These are phyloP conservation scores for Alternaria triticimaculans DNA, from an alignment of 2,329 filamentous ascomycete genomes.

Conservation along the genomic window DNA sequence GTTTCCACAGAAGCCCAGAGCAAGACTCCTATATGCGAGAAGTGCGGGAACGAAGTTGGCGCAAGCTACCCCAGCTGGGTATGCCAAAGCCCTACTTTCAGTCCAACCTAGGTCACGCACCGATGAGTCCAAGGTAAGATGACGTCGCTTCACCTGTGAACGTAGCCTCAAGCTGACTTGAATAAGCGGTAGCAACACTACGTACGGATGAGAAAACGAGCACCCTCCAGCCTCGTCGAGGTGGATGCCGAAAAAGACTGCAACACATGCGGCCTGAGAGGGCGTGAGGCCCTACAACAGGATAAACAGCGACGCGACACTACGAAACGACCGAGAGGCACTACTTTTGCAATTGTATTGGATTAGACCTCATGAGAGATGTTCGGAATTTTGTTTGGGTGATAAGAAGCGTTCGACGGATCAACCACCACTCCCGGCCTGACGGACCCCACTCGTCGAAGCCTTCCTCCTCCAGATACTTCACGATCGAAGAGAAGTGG, in stretches of 20 bases:
- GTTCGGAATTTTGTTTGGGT: not conserved
- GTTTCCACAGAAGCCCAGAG: constrained; percentile 21
- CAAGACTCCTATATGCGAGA: constrained; percentile 46
- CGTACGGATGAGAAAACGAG: constrained; percentile 17
- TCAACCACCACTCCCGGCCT: not conserved
- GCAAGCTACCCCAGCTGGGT: constrained; percentile 16
- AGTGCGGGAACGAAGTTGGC: constrained; percentile 35
- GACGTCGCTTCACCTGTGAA: not conserved
- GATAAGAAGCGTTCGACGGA: not conserved
- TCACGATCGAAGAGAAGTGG: not conserved
- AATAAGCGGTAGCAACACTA: constrained; percentile 17
- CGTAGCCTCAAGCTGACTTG: not conserved
- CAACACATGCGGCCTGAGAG: not conserved
- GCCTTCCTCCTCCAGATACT: not conserved
- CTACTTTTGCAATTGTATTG: not conserved
- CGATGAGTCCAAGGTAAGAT: constrained; percentile 21
- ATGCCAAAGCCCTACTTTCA: not conserved
- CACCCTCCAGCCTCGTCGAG: not conserved
- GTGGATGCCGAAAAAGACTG: not conserved
- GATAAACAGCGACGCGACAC: not conserved
- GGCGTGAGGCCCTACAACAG: not conserved
- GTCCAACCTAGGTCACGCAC: constrained; percentile 16
- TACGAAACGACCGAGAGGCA: not conserved
- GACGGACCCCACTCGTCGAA: not conserved
- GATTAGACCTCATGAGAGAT: not conserved